A percentile compares a stretch with the other conserved stretches of the same genome.
These are phyloP conservation scores for Melocanna baccifera DNA, from an alignment of 176 grass and related monocot species.

Conservation along the genomic window DNA sequence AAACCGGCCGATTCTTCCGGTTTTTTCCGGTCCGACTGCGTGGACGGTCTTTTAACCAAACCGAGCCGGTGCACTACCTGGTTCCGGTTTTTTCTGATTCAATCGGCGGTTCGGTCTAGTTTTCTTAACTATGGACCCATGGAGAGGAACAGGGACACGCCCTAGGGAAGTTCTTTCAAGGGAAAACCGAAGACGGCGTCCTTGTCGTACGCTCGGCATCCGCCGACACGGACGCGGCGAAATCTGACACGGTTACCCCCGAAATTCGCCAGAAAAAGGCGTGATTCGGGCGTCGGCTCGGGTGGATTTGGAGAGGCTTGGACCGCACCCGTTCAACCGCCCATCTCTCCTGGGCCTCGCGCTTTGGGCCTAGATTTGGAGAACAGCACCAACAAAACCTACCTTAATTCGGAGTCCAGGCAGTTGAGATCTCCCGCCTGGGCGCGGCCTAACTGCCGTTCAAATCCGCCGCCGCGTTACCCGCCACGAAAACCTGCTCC, in stretches of 20 bases:
- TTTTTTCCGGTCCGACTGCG: no score
- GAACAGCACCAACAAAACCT: not conserved
- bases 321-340: not conserved
- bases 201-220: no score
- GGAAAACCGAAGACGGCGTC: no score
- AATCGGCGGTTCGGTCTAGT: no score
- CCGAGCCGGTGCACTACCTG: no score
- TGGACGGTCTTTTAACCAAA: no score
- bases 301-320: not conserved
- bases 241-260: not conserved
- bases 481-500: slow-evolving; percentile 36
- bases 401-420: not conserved
- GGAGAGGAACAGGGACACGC: no score
- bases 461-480: slow-evolving; percentile 36
- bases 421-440: not conserved
- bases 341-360: not conserved
- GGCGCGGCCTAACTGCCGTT: slow-evolving; percentile 25
- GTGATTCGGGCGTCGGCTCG: not conserved
- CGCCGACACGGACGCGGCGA: not conserved
- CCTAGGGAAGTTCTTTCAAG: no score
- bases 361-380: not conserved
- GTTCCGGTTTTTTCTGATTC: no score
- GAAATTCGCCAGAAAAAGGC: not conserved
- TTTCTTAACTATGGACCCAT: no score
- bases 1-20: no score